Conservation (phyloP, 768 basidiomycete genomes). For the Tricholoma hemisulphureum region DNA sequence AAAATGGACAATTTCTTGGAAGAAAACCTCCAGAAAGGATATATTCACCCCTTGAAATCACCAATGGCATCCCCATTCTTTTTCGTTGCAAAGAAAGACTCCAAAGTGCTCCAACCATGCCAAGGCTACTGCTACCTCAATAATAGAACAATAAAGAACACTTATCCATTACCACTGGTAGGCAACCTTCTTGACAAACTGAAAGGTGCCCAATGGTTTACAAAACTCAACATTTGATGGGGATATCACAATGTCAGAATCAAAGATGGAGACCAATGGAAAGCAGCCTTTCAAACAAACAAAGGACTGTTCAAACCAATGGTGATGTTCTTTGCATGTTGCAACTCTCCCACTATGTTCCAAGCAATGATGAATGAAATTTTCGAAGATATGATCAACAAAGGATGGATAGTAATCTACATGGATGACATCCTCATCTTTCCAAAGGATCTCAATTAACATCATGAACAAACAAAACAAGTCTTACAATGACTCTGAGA, state of each 20-base stretch:
- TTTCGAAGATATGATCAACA: too few species aligned
- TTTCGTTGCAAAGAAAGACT: too few species aligned
- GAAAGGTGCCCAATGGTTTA: too few species aligned
- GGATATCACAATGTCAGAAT: neutral
- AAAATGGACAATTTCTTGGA: too few species aligned
- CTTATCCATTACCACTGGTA: neutral
- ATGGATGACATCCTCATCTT: neutral
- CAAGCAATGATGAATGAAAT: neutral
- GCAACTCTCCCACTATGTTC: neutral
- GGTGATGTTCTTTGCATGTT: neutral
- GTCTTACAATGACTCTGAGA: too few species aligned
- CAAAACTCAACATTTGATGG: neutral
- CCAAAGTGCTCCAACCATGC: neutral
- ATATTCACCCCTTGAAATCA: too few species aligned
- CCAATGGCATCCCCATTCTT: too few species aligned
- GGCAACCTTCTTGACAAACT: neutral
- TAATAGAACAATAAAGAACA: neutral
- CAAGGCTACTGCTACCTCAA: neutral
- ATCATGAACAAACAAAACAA: too few species aligned
- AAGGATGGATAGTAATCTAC: too few species aligned
- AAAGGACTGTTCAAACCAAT: too few species aligned
- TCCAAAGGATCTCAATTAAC: too few species aligned
- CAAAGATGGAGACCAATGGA: slow-evolving; percentile 4
- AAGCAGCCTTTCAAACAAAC: neutral
- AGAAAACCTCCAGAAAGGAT: too few species aligned